A percentile compares a stretch with the other conserved stretches of the same genome.
Conservation (phyloP, 139 green algal genomes). For the Trebouxia sp. region DNA sequence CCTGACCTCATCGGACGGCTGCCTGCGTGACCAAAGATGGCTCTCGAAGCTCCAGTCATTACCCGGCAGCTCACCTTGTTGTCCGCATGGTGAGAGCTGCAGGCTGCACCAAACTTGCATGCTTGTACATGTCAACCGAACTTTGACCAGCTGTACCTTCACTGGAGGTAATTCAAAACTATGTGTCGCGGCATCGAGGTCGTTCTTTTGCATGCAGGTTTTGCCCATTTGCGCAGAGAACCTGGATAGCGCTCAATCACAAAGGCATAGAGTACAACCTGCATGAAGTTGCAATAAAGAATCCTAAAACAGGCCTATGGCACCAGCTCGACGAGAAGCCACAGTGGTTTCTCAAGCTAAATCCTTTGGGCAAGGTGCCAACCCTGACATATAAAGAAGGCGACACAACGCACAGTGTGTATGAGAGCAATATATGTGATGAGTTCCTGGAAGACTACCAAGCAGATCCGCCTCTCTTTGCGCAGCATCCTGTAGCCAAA, state of each 20-base stretch:
- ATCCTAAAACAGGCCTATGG: constrained; percentile 30
- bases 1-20: no score
- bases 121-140: no score
- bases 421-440: constrained; percentile 36
- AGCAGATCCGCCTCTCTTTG: not conserved
- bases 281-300: constrained; percentile 22
- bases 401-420: constrained; percentile 1
- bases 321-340: constrained; percentile 29
- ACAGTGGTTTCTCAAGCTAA: constrained; percentile 34
- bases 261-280: not conserved
- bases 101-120: not conserved
- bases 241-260: constrained; percentile 42
- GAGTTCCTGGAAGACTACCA: constrained; percentile 38
- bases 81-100: not conserved
- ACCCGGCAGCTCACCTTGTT: not conserved
- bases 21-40: not conserved
- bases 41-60: not conserved
- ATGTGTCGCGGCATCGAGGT: no score
- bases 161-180: no score
- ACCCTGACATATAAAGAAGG: constrained; percentile 15
- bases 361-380: constrained; percentile 36
- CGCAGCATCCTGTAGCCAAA: constrained; percentile 18
- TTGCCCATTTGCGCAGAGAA: constrained; percentile 62
- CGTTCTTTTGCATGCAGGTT: constrained; percentile 40
- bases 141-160: no score